Percentiles rank a stretch among this genome's conserved stretches.
Evolutionary conservation across 495 filamentous ascomycete genomes (phyloP).

Genomic region (Parathielavia appendiculata): DNA sequence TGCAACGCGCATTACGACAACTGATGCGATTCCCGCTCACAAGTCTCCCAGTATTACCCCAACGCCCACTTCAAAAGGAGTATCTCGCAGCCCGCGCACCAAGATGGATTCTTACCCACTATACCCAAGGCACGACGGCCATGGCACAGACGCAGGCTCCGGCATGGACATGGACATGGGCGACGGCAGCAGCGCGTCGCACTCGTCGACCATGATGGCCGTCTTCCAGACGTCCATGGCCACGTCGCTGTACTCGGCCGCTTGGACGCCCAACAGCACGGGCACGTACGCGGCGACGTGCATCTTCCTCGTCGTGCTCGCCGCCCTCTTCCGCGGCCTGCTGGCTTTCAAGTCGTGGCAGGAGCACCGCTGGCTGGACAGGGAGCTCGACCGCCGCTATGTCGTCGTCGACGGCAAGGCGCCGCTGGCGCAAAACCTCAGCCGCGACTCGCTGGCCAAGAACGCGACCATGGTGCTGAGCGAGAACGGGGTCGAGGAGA

Average conservation of each 20-base stretch:
- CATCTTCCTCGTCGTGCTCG: constrained; percentile 76
- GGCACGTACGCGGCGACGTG: constrained; percentile 78
- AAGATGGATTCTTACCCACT: constrained; percentile 5
- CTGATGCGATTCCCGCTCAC: no score
- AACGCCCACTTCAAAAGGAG: background rate
- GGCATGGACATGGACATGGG: constrained; percentile 19
- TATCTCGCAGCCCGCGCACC: background rate
- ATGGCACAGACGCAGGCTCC: background rate
- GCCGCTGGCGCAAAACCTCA: constrained; percentile 50
- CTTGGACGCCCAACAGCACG: constrained; percentile 64
- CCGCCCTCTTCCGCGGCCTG: constrained; percentile 60
- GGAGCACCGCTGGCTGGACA: constrained; percentile 52
- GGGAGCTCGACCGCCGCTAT: constrained; percentile 66
- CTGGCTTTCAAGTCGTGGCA: constrained; percentile 59
- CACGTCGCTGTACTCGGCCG: constrained; percentile 67
- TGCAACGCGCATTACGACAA: background rate
- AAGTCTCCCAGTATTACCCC: background rate
- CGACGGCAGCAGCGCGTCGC: constrained; percentile 10
- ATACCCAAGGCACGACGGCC: constrained; percentile 13
- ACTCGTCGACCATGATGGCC: constrained; percentile 40
- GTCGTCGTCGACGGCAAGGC: constrained; percentile 64
- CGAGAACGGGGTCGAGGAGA: constrained; percentile 67
- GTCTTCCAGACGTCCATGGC: constrained; percentile 60
- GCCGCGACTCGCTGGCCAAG: constrained; percentile 50
- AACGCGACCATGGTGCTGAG: constrained; percentile 55